A percentile compares a stretch with the other conserved stretches of the same genome.
Evolutionary conservation across 805 yeast genomes (phyloP).

Genomic region (Grigorovia transvaalensis): DNA sequence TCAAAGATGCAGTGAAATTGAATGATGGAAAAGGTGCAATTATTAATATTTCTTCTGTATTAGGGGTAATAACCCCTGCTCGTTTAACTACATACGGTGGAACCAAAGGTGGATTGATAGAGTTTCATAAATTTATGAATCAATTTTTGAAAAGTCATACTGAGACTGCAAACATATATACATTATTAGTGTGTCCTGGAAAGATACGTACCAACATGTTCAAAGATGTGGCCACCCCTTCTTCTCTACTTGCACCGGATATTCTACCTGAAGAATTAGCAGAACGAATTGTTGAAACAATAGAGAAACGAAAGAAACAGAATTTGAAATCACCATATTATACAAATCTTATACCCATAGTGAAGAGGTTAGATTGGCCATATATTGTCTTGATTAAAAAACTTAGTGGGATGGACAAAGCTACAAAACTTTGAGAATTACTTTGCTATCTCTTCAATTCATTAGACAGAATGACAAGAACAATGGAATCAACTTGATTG

Average conservation of each 20-base stretch:
- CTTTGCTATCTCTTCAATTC: background rate
- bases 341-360: slow-evolving; percentile 60
- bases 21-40: slow-evolving; percentile 54
- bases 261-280: slow-evolving; percentile 64
- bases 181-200: slow-evolving; percentile 78
- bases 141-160: slow-evolving; percentile 39
- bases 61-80: slow-evolving; percentile 82
- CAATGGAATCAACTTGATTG: too few species aligned
- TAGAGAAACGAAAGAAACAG: slow-evolving; percentile 53
- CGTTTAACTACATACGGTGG: slow-evolving; percentile 77
- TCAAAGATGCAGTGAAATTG: slow-evolving; percentile 55
- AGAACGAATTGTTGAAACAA: slow-evolving; percentile 39
- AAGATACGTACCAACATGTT: slow-evolving; percentile 74
- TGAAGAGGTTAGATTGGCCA: slow-evolving; percentile 68
- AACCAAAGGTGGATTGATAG: slow-evolving; percentile 76
- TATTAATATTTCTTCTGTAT: slow-evolving; percentile 71
- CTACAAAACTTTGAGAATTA: slow-evolving; percentile 9
- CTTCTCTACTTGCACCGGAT: slow-evolving; percentile 69
- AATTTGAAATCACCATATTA: slow-evolving; percentile 68
- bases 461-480: too few species aligned
- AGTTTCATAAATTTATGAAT: slow-evolving; percentile 72
- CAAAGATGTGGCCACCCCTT: slow-evolving; percentile 62
- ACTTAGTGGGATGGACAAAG: slow-evolving; percentile 53
- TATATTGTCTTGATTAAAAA: slow-evolving; percentile 30
- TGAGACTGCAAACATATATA: slow-evolving; percentile 28